These are phyloP conservation scores for Leccinum aurantiacum DNA, from an alignment of 768 basidiomycete species.

Conservation along the genomic window DNA sequence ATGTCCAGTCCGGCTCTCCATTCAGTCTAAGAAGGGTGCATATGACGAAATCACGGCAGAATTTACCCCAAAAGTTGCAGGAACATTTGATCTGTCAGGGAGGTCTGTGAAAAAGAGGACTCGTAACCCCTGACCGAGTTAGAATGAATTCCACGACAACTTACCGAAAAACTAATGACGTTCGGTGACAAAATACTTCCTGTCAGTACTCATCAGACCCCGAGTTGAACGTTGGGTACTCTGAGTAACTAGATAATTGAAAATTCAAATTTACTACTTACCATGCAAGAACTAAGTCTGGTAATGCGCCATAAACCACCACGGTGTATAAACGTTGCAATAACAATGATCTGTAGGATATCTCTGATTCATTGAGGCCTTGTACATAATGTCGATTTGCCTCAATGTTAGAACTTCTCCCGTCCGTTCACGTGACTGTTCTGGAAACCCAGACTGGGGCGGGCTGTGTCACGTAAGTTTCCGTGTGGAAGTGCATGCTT, in stretches of 20 bases:
- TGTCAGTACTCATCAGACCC: background rate
- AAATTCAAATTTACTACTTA: background rate
- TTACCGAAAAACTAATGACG: background rate
- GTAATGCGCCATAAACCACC: background rate
- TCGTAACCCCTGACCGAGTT: background rate
- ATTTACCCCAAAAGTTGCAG: background rate
- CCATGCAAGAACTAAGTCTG: background rate
- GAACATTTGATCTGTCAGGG: background rate
- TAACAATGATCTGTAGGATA: too few species aligned
- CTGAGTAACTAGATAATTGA: background rate
- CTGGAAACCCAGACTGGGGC: too few species aligned
- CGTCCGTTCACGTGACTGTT: background rate
- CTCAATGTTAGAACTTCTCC: background rate
- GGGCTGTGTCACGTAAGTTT: background rate
- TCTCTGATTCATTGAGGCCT: too few species aligned
- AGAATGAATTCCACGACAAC: background rate
- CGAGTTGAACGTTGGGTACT: too few species aligned
- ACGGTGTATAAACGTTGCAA: background rate
- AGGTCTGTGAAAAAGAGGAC: background rate
- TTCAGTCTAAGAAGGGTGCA: background rate
- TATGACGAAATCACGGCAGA: background rate
- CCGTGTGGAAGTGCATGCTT: background rate
- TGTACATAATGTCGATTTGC: too few species aligned
- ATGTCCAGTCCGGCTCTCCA: too few species aligned
- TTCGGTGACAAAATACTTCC: background rate